phyloP scores from a whole-genome alignment of 2,329 filamentous ascomycete genomes.

The Exophiala spinifera region DNA sequence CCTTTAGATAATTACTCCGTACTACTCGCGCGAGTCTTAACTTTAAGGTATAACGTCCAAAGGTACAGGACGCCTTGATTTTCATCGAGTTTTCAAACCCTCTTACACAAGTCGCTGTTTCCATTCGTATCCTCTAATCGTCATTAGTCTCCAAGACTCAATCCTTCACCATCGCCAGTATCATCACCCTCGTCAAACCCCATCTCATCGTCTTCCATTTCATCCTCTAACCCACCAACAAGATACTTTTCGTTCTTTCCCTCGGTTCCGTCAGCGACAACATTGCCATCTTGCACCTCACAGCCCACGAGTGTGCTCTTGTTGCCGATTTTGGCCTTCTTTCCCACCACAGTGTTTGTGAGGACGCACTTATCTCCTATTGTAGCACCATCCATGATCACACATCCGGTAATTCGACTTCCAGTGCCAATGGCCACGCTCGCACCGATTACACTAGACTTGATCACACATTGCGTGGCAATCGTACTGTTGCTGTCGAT shows the following conservation, averaged over 20 bases:
- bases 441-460: slow-evolving; percentile 82
- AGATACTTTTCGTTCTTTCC: slow-evolving; percentile 62
- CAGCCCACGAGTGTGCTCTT: slow-evolving; percentile 79
- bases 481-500: slow-evolving; percentile 86
- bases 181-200: slow-evolving; percentile 28
- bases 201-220: slow-evolving; percentile 35
- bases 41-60: too few relatives aligned
- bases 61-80: too few relatives aligned
- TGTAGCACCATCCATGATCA: slow-evolving; percentile 88
- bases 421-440: slow-evolving; percentile 83
- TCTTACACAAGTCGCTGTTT: too few relatives aligned
- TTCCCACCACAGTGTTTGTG: slow-evolving; percentile 82
- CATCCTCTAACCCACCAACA: slow-evolving; percentile 46
- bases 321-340: slow-evolving; percentile 77
- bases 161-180: slow-evolving; percentile 16
- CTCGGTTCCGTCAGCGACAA: slow-evolving; percentile 74
- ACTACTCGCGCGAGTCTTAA: too few relatives aligned
- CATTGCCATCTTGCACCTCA: slow-evolving; percentile 82
- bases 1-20: too few relatives aligned
- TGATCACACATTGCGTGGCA: slow-evolving; percentile 86
- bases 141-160: background rate
- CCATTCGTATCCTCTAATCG: too few relatives aligned
- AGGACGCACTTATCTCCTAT: slow-evolving; percentile 81
- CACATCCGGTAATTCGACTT: slow-evolving; percentile 79
- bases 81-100: too few relatives aligned